Evolutionary conservation across 768 basidiomycete genomes (phyloP).

Genomic region (Suillus clintonianus): DNA sequence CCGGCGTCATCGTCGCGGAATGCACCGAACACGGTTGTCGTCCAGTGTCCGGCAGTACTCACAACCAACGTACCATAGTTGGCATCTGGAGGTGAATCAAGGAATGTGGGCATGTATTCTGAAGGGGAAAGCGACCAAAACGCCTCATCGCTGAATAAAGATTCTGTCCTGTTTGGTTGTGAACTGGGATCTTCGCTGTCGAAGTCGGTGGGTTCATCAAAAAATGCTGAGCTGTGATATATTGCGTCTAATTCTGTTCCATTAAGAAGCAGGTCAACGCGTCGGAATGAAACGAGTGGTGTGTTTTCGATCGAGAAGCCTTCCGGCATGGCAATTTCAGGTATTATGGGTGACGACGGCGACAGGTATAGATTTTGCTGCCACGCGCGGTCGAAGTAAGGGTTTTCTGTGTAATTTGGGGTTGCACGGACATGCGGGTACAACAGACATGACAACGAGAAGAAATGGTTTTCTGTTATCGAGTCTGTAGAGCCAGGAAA

Average conservation of each 20-base stretch:
- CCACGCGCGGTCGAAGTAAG: slow-evolving; percentile 64
- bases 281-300: slow-evolving; percentile 65
- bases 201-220: slow-evolving; percentile 14
- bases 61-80: slow-evolving; percentile 65
- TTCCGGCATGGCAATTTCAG: slow-evolving; percentile 43
- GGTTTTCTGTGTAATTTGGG: slow-evolving; percentile 56
- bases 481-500: slow-evolving; percentile 45
- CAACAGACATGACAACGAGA: slow-evolving; percentile 66
- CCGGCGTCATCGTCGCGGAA: slow-evolving; percentile 35
- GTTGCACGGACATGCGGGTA: slow-evolving; percentile 69
- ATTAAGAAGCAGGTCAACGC: slow-evolving; percentile 60
- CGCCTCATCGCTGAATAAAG: slow-evolving; percentile 57
- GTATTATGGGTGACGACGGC: slow-evolving; percentile 43
- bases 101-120: slow-evolving; percentile 55
- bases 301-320: slow-evolving; percentile 58
- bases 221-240: slow-evolving; percentile 33
- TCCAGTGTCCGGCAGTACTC: slow-evolving; percentile 74
- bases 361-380: slow-evolving; percentile 65
- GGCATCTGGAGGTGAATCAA: slow-evolving; percentile 42
- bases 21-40: slow-evolving; percentile 51
- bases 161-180: slow-evolving; percentile 30
- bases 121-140: slow-evolving; percentile 54
- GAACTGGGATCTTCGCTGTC: slow-evolving; percentile 13
- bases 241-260: slow-evolving; percentile 48
- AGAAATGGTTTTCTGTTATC: slow-evolving; percentile 73